Evolutionary conservation across 768 basidiomycete genomes (phyloP), one percentile per base, ranked within the genome.

Genomic region (Pleurotus ostreatus): DNA sequence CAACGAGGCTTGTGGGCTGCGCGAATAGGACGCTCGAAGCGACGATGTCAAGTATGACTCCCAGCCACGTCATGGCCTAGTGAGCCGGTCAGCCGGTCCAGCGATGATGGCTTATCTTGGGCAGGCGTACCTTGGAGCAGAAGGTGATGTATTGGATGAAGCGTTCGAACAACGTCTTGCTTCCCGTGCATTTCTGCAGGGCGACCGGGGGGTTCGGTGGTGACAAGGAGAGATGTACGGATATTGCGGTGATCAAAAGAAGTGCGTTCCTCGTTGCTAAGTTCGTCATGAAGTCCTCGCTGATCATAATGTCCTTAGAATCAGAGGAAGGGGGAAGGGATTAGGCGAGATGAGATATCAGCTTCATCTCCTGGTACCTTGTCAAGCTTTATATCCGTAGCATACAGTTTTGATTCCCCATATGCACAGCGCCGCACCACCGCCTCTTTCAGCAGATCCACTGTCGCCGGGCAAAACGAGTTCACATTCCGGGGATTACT

Each of bases 81-180:
- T 34, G 30, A 34, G 30, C 30, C 30, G 11, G 30, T 34, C 30
- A 34, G 34, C 41, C 15, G 30, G n/a, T 16, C 41, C 15, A 44
- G 38, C 5, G 7, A 39, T 16, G 30, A 30, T 9, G 1, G 3
- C 13, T 13, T 22, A 12, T 18, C 18, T 40, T 20, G 22, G 20
- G 22, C 12, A 23, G 7, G 25, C 53, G 18, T 45, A 55, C 54
- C 43, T 55, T 55, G 22, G 43, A 45, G n/a, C 54, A 55, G 23
- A 55, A 55, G 25, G 54, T 55, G 43, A 55, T 46, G 43, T 15
- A 30, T 22, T 55, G 54, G 41, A 55, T 46, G 25, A 55, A 55
- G 18, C 26, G 44, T 25, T 55, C 54, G 25, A 55, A 55, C 43
- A 55, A 44, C 15, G 54, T 45, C 44, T 55, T 55, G n/a, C 20